Base-by-base conservation (phyloP, 1,284 basidiomycete genomes). In the Malassezia obtusa region DNA sequence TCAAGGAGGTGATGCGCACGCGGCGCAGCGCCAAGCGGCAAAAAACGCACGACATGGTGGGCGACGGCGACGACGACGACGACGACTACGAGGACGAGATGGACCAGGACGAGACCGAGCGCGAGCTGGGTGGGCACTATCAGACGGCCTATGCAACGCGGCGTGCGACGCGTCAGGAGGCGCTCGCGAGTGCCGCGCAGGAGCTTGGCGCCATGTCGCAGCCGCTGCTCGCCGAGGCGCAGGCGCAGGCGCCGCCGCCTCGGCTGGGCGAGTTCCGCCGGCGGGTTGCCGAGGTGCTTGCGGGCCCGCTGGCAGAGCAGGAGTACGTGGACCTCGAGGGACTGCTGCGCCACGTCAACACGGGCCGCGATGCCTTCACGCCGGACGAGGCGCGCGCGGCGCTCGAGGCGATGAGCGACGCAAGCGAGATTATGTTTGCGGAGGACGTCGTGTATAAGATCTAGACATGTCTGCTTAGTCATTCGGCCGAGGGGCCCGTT, bases 1-100 rank as follows among this genome's bases (percentile, higher is more conserved):
- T 92, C 82, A 94, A 92, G 73, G 94, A 98, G 75, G 92, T 99
- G 17, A 81, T 89, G 48, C 88, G 86, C 71, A 50, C 39, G 2
- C 21, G 63, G 82, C 80, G 71, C 80, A 80, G 49, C 14, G 56
- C 50, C 43, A 80, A 81, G 68, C 67, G 75, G 30, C 70, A 60
- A 19, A 49, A 58, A 25, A 67, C 65, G 2, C 49, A 43, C 17
- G 52, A 56, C 28, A 64, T 58, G 19, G 60, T 59, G 11, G 52
- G 50, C 14, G 40, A 39, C 5, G 53, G 46, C 7, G 58, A 57
- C 40, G 55, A 60, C 15, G 43, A 25, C 3, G 57, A 63, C 26
- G 50, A 63, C 12, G 41, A 46, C 24, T 48, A 50, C 15, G 51
- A 48, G 12, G 26, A 51, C 40, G 12, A 48, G 48, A 33, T 59